phyloP scores from a whole-genome alignment of 2,329 filamentous ascomycete genomes.

The Clonostachys solani region DNA sequence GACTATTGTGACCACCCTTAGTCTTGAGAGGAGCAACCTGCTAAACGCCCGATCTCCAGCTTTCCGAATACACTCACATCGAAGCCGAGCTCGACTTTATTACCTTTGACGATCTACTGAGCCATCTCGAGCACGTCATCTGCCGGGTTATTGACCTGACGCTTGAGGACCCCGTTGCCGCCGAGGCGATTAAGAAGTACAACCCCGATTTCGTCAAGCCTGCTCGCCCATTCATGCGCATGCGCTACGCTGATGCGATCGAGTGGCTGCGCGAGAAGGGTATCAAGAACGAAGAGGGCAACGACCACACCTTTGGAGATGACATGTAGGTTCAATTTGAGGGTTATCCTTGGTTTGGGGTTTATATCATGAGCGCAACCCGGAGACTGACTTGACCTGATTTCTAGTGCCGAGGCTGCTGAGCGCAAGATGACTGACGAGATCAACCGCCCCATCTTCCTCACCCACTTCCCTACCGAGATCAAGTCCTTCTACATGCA shows the following conservation, averaged over 20 bases:
- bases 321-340: conserved; percentile 55
- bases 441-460: conserved; percentile 91
- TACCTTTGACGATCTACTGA: conserved; percentile 81
- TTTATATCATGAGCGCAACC: no score
- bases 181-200: conserved; percentile 72
- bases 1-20: no score
- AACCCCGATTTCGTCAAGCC: conserved; percentile 89
- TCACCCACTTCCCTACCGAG: conserved; percentile 94
- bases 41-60: conserved; percentile 7
- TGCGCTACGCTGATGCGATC: conserved; percentile 93
- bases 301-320: conserved; percentile 88
- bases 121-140: conserved; percentile 81
- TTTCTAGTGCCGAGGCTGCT: conserved; percentile 71
- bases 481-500: conserved; percentile 99
- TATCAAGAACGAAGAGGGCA: conserved; percentile 88
- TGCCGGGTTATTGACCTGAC: conserved; percentile 79
- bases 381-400: no score
- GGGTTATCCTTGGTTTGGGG: no score
- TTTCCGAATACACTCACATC: conserved; percentile 95
- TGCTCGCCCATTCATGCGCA: conserved; percentile 82
- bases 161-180: conserved; percentile 68
- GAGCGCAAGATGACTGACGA: conserved; percentile 96
- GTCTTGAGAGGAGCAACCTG: no score
- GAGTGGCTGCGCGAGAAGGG: conserved; percentile 88
- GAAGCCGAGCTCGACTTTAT: conserved; percentile 97